Base-by-base conservation (phyloP, 352 stramenopile genomes). In the Globisporangium viniferum region DNA sequence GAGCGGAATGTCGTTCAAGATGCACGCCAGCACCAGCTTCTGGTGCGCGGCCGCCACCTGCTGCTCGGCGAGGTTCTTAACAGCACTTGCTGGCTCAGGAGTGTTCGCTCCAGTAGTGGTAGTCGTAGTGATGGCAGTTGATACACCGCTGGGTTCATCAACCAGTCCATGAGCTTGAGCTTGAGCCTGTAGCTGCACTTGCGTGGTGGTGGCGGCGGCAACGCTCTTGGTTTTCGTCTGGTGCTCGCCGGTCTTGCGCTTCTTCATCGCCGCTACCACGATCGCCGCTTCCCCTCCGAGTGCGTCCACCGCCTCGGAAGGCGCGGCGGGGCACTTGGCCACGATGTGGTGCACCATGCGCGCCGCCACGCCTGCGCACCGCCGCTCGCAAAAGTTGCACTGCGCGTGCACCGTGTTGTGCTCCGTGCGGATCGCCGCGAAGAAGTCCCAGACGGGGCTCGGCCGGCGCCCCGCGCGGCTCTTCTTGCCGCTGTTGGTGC, bases 301-400 rank as follows among this genome's bases (percentile, higher is more conserved):
- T 56, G 66, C 64, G 22, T 75, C 59, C 12, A 69, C 55, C 14
- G 75, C 77, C 15, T 72, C 59, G 12, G 67, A 56, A 0, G 81
- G 72, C 15, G 76, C 77, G 15, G 55, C 46, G n/a, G 69, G 68
- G 53, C 81, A 87, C 72, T 84, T 86, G 62, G 15, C 67, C 31
- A 78, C 33, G n/a, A 89, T 62, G 68, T 89, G 81, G 7, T 56
- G 54, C n/a, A 64, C 63, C 81, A 89, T 86, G 48, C 81, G 81
- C 44, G 77, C 49, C 27, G 81, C 81, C 51, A 88, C 81, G 18
- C 77, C 81, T 22, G 77, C 79, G 67, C 76, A 82, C 29, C 71
- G 75, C 9, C 72, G 73, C 35, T 39, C 69, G 54, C 81, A 89
- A 54, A 84, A 89, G 61, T 75, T 73, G 62, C 81, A 89, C 36